Evolutionary conservation across 208 protist species (phyloP).

Genomic region (Wallacemonas sp.): DNA sequence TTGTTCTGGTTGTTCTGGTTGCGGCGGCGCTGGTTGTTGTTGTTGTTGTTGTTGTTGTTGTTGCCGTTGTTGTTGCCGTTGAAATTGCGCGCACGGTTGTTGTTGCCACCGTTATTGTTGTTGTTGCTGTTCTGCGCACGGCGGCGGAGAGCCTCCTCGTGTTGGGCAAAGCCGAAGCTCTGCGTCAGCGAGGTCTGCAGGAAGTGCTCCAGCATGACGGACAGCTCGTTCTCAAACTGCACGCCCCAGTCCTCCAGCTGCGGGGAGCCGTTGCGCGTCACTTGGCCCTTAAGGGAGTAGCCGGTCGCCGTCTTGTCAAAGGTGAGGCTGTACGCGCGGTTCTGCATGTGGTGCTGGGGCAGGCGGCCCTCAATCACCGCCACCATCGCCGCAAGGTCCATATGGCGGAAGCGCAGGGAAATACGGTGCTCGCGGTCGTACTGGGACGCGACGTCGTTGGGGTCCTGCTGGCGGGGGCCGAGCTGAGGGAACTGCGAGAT

Average conservation of each 20-base stretch:
- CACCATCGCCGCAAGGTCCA: conserved; percentile 75
- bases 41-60: conserved; percentile 26
- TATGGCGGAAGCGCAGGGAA: conserved; percentile 74
- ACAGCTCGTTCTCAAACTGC: conserved; percentile 83
- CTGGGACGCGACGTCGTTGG: conserved; percentile 84
- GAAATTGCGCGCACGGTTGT: conserved; percentile 33
- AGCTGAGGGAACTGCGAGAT: conserved; percentile 88
- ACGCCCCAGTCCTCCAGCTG: conserved; percentile 77
- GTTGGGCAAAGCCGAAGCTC: conserved; percentile 82
- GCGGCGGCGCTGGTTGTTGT: conserved; percentile 14
- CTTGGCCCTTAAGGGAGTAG: conserved; percentile 68
- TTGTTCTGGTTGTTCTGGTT: conserved; percentile 3
- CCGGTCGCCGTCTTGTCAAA: conserved; percentile 66
- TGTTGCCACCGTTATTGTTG: conserved; percentile 20
- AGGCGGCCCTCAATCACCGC: conserved; percentile 63
- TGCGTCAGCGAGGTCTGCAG: conserved; percentile 74
- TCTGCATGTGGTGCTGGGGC: conserved; percentile 64
- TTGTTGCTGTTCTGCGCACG: conserved; percentile 25
- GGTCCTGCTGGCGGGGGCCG: conserved; percentile 81
- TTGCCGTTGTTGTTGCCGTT: conserved; percentile 26
- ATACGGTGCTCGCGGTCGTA: conserved; percentile 83
- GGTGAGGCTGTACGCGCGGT: conserved; percentile 70
- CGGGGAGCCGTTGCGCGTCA: conserved; percentile 59
- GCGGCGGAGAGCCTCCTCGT: conserved; percentile 30
- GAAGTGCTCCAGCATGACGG: conserved; percentile 84